Percentiles rank a stretch among this genome's conserved stretches.
These are phyloP conservation scores for Pythium pyrilobum DNA, from an alignment of 352 stramenopile species.

Conservation along the genomic window DNA sequence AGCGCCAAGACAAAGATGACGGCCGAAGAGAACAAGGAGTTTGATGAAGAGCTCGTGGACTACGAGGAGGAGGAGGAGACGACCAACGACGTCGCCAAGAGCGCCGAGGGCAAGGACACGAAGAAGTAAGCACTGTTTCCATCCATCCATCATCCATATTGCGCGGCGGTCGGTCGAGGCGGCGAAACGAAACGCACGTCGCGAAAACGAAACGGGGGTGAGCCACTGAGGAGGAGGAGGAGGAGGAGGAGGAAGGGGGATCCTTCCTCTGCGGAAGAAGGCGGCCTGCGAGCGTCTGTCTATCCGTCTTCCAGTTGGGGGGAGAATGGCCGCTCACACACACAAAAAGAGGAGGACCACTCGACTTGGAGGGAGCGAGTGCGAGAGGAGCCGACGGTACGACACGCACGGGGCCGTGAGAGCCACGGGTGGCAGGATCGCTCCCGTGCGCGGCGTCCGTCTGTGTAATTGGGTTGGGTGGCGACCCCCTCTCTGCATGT, in stretches of 20 bases:
- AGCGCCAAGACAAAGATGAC: too few relatives aligned
- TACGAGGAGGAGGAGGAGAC: conserved; percentile 88
- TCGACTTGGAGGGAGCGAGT: conserved; percentile 16
- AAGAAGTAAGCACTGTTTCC: conserved; percentile 78
- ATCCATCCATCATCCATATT: conserved; percentile 9
- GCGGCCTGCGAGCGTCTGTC: too few relatives aligned
- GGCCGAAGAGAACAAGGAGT: conserved; percentile 85
- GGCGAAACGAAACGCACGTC: neutral
- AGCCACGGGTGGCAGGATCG: conserved; percentile 14
- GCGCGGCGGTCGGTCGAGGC: neutral
- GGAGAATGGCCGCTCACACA: too few relatives aligned
- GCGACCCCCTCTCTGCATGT: too few relatives aligned
- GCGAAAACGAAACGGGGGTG: neutral
- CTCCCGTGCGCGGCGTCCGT: neutral
- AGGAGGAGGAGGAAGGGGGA: too few relatives aligned
- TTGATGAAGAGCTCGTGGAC: conserved; percentile 86
- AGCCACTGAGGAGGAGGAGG: too few relatives aligned
- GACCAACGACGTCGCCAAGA: conserved; percentile 58
- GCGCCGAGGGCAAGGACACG: conserved; percentile 76
- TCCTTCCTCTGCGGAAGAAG: too few relatives aligned
- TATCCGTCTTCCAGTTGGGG: too few relatives aligned
- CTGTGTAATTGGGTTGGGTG: neutral
- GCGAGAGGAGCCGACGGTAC: neutral
- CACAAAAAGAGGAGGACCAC: too few relatives aligned
- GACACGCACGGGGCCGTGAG: neutral